Evolutionary conservation across 371 early-diverging fungal genomes (phyloP).

Genomic region (Cladochytrium tenue): DNA sequence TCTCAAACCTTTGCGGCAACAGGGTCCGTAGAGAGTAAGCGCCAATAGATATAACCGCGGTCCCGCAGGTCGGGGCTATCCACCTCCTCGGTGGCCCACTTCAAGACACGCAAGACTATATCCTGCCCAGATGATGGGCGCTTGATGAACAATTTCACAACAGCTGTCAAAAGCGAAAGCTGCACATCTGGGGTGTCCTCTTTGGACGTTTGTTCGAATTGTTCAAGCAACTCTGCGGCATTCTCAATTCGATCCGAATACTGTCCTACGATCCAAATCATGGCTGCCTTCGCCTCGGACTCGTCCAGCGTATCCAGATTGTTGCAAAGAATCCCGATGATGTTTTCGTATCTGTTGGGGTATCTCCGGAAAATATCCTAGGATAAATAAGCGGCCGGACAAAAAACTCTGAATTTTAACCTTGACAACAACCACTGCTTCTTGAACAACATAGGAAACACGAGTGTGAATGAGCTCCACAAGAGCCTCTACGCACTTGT

Average conservation of each 20-base stretch:
- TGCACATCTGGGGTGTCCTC: conserved; percentile 71
- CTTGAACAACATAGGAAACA: conserved; percentile 90
- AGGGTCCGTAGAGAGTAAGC: conserved; percentile 90
- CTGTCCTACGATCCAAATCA: conserved; percentile 97
- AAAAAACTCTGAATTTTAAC: too few species aligned
- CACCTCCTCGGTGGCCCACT: conserved; percentile 86
- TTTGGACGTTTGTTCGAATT: conserved; percentile 75
- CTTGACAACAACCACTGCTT: conserved; percentile 89
- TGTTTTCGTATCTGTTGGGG: conserved; percentile 82
- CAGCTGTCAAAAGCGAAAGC: conserved; percentile 88
- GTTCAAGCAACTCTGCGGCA: conserved; percentile 76
- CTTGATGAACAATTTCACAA: conserved; percentile 92
- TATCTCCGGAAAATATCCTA: conserved; percentile 95
- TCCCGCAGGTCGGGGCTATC: conserved; percentile 97
- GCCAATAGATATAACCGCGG: conserved; percentile 96
- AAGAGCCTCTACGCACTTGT: conserved; percentile 82
- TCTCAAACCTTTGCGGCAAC: conserved; percentile 48
- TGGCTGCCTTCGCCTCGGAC: conserved; percentile 88
- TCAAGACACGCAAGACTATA: conserved; percentile 85
- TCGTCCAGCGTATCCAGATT: conserved; percentile 86
- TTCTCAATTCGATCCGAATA: conserved; percentile 91
- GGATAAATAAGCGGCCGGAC: too few species aligned
- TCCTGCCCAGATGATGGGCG: conserved; percentile 86
- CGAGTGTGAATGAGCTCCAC: conserved; percentile 88
- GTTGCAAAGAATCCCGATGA: conserved; percentile 85